Base-by-base conservation (phyloP, 805 yeast species). In the Torulaspora microellipsoides region DNA sequence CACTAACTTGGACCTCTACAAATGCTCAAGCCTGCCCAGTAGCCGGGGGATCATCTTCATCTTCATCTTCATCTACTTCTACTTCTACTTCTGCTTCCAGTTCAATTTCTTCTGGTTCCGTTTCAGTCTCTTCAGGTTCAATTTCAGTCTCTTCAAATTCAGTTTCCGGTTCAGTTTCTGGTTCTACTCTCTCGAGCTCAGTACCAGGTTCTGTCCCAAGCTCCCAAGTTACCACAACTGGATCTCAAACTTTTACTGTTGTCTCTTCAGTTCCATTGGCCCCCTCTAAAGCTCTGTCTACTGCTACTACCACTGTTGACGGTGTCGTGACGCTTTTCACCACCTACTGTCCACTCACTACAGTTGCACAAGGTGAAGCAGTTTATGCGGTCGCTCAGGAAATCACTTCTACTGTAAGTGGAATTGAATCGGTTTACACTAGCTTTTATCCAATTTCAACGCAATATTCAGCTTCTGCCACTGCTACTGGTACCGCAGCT, bases 21-120 rank as follows among this genome's bases (percentile, higher is more conserved):
- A 40, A 51, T 17, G 53, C 51, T 4, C 57, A 56, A 37, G 32
- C 46, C 8, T 57, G 62, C 37, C 55, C 51, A 10, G 44, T 43
- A 15, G 28, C 39, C 8, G 36, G 30, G 3, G 25, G 29, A 8
- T 11, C 42, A 17, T 32, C 45, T n/a, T 20, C 35, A 11, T 31
- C 42, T 10, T 12, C 34, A 13, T 14, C 42, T 12, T 8, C 30
- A 15, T 35, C 38, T 5, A 1, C 31, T 12, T 12, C 15, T 4
- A 12, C 31, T 12, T n/a, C 41, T 31, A 10, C 34, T 15, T 10
- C 36, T 31, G 33, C 30, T 27, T 27, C 43, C n/a, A 15, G 33
- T 25, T 33, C 45, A 12, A n/a, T 27, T 23, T 30, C 35, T 28
- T 10, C 35, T 1, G 20, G 25, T 28, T 32, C 48, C 25, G 15